These are phyloP conservation scores for Xylaria scruposa DNA, from an alignment of 495 filamentous ascomycete species.

Conservation along the genomic window DNA sequence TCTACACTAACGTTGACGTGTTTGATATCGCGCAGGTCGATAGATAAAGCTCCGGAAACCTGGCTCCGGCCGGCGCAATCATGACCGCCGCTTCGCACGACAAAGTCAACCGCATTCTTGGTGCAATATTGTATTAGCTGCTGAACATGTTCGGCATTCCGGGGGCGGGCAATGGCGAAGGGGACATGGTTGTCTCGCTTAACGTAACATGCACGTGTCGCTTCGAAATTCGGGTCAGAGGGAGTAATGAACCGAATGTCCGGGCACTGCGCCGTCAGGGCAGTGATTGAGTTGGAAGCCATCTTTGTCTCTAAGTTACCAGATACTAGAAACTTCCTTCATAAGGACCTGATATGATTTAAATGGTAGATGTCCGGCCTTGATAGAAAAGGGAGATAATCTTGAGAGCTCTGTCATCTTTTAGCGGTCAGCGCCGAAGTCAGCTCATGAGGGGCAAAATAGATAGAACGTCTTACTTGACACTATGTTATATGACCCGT, in stretches of 20 bases:
- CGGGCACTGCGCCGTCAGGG: neutral
- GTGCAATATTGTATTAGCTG: constrained; percentile 39
- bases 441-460: too few relatives aligned
- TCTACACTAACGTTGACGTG: constrained; percentile 37
- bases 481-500: too few relatives aligned
- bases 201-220: constrained; percentile 8
- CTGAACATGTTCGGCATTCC: constrained; percentile 44
- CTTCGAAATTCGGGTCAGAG: constrained; percentile 4
- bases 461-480: too few relatives aligned
- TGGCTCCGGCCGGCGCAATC: constrained; percentile 45
- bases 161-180: constrained; percentile 43
- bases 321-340: too few relatives aligned
- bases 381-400: too few relatives aligned
- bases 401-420: too few relatives aligned
- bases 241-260: neutral
- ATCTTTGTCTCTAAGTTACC: too few relatives aligned
- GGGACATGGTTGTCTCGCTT: constrained; percentile 6
- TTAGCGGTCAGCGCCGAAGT: too few relatives aligned
- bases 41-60: constrained; percentile 38
- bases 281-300: too few relatives aligned
- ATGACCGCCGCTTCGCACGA: constrained; percentile 51
- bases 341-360: too few relatives aligned
- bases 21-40: constrained; percentile 50
- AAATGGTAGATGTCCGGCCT: too few relatives aligned
- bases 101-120: constrained; percentile 38